Evolutionary conservation across 2,329 filamentous ascomycete species (phyloP), one percentile per base, ranked within the genome.

Genomic region (Claviceps sp.): DNA sequence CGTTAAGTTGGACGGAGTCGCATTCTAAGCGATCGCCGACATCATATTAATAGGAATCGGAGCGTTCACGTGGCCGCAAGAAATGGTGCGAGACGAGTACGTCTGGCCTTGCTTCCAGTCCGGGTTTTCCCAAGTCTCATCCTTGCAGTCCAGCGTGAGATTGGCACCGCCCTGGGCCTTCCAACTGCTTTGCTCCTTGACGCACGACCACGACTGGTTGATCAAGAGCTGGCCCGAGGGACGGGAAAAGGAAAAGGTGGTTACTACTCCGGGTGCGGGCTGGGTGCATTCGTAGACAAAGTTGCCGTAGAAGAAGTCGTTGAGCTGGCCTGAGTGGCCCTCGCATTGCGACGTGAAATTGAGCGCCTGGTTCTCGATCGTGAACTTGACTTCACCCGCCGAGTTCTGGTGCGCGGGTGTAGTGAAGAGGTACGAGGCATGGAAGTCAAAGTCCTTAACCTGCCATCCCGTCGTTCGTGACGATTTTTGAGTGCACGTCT

Each of bases 351-450:
- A 61, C 22, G 56, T 58, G 55, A 68, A 66, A 41, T 63, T 56
- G 40, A 75, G 57, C 37, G 66, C 72, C 14, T 69, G 65, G 68
- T 76, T 77, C 51, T 62, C 59, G n/a, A 78, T 64, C 55, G 70
- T 73, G 65, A 78, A 78, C 60, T 65, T 66, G 55, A 73, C 69
- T 54, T 68, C 66, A 48, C 74, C 75, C 62, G 63, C 68, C 2
- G 69, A 69, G 60, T 71, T 73, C 56, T 77, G 73, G 64, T 78
- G 75, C 3, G 75, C 65, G 0, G 75, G 75, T 2, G 73, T 77
- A 16, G 66, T 67, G 66, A 76, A 77, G 60, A 65, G 62, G 61
- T 72, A 75, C 11, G 65, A 68, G n/a, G 70, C 69, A 61, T 73
- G 69, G 66, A 67, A 78, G 61, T 71, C 68, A 54, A 79, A 74